These are phyloP conservation scores for Schrenkiella parvula DNA, from an alignment of 345 rosid species.

Conservation along the genomic window DNA sequence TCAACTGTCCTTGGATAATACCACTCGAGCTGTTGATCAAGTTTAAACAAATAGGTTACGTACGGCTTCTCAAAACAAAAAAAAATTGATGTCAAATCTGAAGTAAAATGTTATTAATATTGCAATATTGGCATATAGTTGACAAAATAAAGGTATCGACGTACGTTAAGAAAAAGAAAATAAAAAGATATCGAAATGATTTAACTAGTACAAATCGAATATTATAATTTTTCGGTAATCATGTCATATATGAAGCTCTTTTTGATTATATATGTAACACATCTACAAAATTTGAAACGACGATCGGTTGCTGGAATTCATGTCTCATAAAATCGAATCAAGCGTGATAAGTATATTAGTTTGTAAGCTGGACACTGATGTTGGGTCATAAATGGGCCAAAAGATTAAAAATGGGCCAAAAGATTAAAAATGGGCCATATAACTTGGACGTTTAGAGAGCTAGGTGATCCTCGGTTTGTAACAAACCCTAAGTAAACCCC, in stretches of 20 bases:
- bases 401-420: background rate
- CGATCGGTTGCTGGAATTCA: no score
- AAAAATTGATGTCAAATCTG: background rate
- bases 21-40: background rate
- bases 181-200: no score
- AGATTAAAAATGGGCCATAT: background rate
- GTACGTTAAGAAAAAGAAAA: no score
- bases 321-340: no score
- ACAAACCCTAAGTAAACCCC: constrained; percentile 31
- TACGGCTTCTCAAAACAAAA: no score
- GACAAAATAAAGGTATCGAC: no score
- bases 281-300: background rate
- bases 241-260: no score
- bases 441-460: background rate
- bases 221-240: no score
- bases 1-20: background rate
- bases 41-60: no score
- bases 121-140: background rate
- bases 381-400: constrained; percentile 14
- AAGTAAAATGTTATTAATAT: background rate
- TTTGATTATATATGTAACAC: background rate
- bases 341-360: no score
- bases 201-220: no score
- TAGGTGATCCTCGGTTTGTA: background rate
- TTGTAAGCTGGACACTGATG: background rate